These are phyloP conservation scores for Trichomonas vaginalis DNA, from an alignment of 208 protist genomes.

Conservation along the genomic window DNA sequence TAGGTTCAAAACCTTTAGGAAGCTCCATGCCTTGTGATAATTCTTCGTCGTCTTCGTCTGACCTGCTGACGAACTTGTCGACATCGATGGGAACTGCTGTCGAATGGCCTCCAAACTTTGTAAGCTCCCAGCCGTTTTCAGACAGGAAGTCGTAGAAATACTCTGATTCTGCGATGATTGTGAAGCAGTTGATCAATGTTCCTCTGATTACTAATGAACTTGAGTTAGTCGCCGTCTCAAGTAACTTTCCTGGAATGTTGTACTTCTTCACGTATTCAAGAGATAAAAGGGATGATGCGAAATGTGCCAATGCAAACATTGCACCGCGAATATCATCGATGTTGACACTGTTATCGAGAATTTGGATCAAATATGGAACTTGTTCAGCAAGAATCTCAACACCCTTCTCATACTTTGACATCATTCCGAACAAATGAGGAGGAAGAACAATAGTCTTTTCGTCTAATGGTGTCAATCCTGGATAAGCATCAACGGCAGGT, in stretches of 20 bases:
- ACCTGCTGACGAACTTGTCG: background rate
- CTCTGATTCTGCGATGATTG: background rate
- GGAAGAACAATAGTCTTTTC: background rate
- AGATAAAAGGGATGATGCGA: background rate
- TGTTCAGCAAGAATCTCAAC: background rate
- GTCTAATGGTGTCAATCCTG: background rate
- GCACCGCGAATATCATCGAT: background rate
- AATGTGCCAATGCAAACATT: background rate
- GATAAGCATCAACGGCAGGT: too few relatives aligned
- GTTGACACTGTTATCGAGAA: background rate
- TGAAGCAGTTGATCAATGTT: background rate
- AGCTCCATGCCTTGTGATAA: background rate
- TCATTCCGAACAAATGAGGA: background rate
- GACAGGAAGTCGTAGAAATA: background rate
- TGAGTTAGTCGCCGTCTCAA: background rate
- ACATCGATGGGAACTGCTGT: background rate
- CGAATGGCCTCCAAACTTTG: background rate
- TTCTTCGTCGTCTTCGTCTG: background rate
- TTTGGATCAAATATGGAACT: background rate
- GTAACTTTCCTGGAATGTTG: background rate
- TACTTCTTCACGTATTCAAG: background rate
- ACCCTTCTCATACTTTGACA: background rate
- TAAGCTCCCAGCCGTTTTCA: background rate
- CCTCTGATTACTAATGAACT: background rate
- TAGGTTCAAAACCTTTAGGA: background rate